A percentile compares a stretch with the other conserved stretches of the same genome.
Evolutionary conservation across 1,284 basidiomycete genomes (phyloP).

Genomic region (Cystobasidium slooffiae): DNA sequence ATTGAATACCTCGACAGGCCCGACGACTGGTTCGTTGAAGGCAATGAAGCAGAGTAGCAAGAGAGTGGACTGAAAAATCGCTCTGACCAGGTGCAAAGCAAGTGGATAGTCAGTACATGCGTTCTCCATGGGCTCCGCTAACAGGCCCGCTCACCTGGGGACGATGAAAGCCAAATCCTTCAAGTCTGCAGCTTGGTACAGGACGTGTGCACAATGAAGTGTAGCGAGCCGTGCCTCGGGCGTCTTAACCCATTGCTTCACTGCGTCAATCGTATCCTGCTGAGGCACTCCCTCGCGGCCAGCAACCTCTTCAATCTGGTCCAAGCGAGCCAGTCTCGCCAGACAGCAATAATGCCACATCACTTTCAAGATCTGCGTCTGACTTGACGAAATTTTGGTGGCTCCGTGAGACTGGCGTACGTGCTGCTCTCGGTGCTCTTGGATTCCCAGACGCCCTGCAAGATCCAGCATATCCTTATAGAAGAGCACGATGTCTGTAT

Average conservation of each 20-base stretch:
- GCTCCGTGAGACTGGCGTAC: background rate
- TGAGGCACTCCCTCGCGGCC: slow-evolving; percentile 23
- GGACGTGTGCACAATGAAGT: slow-evolving; percentile 19
- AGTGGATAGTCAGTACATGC: background rate
- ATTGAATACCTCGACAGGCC: slow-evolving; percentile 1
- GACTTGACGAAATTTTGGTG: no score
- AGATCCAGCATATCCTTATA: slow-evolving; percentile 28
- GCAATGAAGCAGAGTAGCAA: slow-evolving; percentile 24
- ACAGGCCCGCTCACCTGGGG: background rate
- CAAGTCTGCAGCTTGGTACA: slow-evolving; percentile 16
- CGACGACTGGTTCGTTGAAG: background rate
- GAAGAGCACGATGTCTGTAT: slow-evolving; percentile 3
- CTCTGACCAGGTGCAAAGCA: background rate
- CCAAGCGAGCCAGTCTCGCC: slow-evolving; percentile 2
- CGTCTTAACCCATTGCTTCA: slow-evolving; percentile 14
- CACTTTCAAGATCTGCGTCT: slow-evolving; percentile 1
- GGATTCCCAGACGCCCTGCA: slow-evolving; percentile 1
- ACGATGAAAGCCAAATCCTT: slow-evolving; percentile 32
- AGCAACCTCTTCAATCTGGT: slow-evolving; percentile 19
- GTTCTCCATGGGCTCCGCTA: background rate
- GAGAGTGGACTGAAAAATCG: slow-evolving; percentile 33
- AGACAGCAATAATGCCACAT: slow-evolving; percentile 41
- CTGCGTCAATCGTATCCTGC: background rate
- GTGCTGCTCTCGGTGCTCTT: background rate
- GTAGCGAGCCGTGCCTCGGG: slow-evolving; percentile 28